phyloP scores from a whole-genome alignment of 176 grass and related monocot species.

The Lolium rigidum region DNA sequence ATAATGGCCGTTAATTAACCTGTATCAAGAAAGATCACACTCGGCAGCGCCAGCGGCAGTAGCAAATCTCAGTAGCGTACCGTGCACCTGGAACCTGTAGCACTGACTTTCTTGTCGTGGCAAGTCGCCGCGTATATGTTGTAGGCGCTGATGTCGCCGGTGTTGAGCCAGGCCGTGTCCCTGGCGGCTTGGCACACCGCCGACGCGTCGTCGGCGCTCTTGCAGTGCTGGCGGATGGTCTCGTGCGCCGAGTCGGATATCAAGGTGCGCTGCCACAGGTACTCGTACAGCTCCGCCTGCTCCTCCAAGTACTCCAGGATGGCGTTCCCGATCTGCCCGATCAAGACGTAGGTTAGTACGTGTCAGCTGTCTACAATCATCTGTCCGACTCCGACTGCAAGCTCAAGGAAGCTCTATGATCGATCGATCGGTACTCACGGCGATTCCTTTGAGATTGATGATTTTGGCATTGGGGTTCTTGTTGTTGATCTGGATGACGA shows the following conservation, averaged over 20 bases:
- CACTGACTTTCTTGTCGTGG: conserved; percentile 36
- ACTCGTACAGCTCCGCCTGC: conserved; percentile 49
- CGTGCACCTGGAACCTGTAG: conserved; percentile 42
- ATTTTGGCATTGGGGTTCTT: background rate
- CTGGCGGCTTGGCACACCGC: conserved; percentile 35
- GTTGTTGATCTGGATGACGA: conserved; percentile 41
- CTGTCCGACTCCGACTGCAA: too few species aligned
- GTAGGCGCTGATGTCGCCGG: conserved; percentile 53
- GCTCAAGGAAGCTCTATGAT: too few species aligned
- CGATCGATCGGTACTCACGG: conserved; percentile 32
- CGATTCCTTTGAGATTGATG: conserved; percentile 54
- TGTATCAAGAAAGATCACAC: too few species aligned
- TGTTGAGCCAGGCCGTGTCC: conserved; percentile 11
- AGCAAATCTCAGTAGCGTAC: background rate
- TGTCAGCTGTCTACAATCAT: too few species aligned
- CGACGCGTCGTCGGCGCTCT: conserved; percentile 37
- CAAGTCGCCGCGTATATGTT: conserved; percentile 52
- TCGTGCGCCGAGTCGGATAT: conserved; percentile 49
- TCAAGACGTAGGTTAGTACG: too few species aligned
- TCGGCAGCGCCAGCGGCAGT: too few species aligned
- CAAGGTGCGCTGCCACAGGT: conserved; percentile 60
- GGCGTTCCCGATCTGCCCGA: conserved; percentile 47
- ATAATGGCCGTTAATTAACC: background rate
- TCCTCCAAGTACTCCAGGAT: conserved; percentile 51
- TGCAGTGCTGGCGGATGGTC: conserved; percentile 42